Evolutionary conservation across 306 rosid genomes (phyloP), one percentile per base, ranked within the genome.

Genomic region (Lagenaria siceraria): DNA sequence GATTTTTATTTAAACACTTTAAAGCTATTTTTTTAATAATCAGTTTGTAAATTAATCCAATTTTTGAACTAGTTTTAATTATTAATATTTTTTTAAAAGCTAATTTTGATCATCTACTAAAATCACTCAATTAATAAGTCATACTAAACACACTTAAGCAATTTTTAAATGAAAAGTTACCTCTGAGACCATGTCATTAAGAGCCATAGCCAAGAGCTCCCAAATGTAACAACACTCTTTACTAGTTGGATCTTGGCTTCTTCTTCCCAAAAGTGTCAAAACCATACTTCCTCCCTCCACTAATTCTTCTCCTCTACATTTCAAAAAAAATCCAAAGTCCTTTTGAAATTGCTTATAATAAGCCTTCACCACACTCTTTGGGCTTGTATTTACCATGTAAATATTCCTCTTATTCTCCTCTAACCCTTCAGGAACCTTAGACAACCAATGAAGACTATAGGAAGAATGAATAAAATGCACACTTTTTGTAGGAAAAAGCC

Each of bases 381-480:
- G 81, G 29, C 86, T 84, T 38, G 55, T 79, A 9, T 43, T 59
- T 15, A 85, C 7, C 21, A 76, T 60, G 52, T 29, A 81, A 15
- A 80, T 78, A 35, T 77, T 85, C 38, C 81, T 80, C 6, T 78
- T 85, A 60, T 82, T 85, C 22, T 76, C 73, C 25, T 49, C 80
- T 14, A 85, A 2, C 18, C 85, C 83, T 31, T 77, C 40, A 0
- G 88, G 88, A 21, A 74, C 53, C 53, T 81, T 64, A 1, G 91
- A 83, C 2, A 80, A 82, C 91, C 90, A 88, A 27, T 84, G 89
- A 0, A 85, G 19, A 62, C 84, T 61, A 33, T 78, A 86, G 4
- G 85, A 84, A 0, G 92, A 86, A 58, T 89, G 88, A 27, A 85
- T 72, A 48, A 89, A 69, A 14, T 87, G 83, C 0, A 89, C 70